Conservation (phyloP, 306 rosid species). For the Cicer pinnatifidum region DNA sequence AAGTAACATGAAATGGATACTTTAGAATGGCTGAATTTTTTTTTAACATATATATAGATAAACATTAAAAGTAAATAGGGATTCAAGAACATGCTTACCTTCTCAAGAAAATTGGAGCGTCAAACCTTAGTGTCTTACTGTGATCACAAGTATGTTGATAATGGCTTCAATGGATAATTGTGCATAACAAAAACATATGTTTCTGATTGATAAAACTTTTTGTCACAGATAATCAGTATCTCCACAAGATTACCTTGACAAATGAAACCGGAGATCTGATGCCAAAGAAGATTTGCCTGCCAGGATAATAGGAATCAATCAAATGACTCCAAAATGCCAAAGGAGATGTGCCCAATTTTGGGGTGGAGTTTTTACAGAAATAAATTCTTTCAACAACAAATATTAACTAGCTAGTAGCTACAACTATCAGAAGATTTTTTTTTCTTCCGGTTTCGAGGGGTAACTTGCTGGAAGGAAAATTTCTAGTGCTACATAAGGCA, state of each 20-base stretch:
- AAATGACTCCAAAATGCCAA: constrained; percentile 78
- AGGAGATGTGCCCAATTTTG: constrained; percentile 90
- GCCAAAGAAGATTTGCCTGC: constrained; percentile 75
- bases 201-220: constrained; percentile 43
- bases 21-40: constrained; percentile 9
- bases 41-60: constrained; percentile 36
- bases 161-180: constrained; percentile 45
- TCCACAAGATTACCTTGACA: constrained; percentile 50
- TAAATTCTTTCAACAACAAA: constrained; percentile 52
- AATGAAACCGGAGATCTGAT: constrained; percentile 58
- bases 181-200: constrained; percentile 2
- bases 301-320: constrained; percentile 56
- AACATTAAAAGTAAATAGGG: constrained; percentile 33
- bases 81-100: constrained; percentile 49
- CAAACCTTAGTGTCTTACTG: constrained; percentile 37
- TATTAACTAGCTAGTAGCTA: constrained; percentile 29
- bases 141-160: constrained; percentile 44
- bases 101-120: constrained; percentile 45
- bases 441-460: neutral
- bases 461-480: constrained; percentile 1
- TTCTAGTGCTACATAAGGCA: constrained; percentile 46
- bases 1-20: neutral
- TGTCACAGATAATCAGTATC: constrained; percentile 49
- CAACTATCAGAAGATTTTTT: constrained; percentile 41
- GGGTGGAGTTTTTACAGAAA: constrained; percentile 52